Percentiles rank a stretch among this genome's conserved stretches.
Conservation (phyloP, 345 rosid genomes). For the Aegle marmelos region DNA sequence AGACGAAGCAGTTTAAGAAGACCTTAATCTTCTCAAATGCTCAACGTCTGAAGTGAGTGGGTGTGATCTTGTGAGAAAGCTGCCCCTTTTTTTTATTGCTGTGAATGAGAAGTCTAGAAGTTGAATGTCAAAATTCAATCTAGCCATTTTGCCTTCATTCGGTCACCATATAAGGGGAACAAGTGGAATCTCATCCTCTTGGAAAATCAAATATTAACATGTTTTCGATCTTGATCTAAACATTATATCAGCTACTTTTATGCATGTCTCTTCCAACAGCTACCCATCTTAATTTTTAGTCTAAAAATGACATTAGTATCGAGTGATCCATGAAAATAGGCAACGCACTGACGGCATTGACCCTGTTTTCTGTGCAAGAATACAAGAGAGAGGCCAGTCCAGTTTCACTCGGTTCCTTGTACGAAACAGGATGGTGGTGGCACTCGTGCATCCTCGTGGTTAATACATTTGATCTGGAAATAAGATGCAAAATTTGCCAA, state of each 20-base stretch:
- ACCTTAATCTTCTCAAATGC: constrained; percentile 31
- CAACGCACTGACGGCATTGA: not conserved
- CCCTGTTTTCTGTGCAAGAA: not conserved
- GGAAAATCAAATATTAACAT: not conserved
- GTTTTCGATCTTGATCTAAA: not conserved
- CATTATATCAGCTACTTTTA: not conserved
- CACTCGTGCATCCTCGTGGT: not conserved
- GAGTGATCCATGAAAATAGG: not conserved
- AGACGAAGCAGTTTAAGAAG: constrained; percentile 1
- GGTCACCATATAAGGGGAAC: not conserved
- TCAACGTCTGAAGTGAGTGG: constrained; percentile 34
- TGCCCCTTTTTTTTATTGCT: constrained; percentile 8
- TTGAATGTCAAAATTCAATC: not conserved
- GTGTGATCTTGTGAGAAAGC: constrained; percentile 42
- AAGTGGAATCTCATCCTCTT: constrained; percentile 13
- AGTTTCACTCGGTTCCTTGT: not conserved
- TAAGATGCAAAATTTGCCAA: not conserved
- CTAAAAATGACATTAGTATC: not conserved
- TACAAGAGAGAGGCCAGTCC: not conserved
- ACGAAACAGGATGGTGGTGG: not conserved
- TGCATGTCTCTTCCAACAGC: constrained; percentile 3
- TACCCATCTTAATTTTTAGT: not conserved
- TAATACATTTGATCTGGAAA: not conserved
- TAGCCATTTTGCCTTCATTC: not conserved
- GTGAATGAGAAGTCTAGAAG: not conserved